Percentiles rank a stretch among this genome's conserved stretches.
These are phyloP conservation scores for Penicillium italicum DNA, from an alignment of 2,329 filamentous ascomycete genomes.

Conservation along the genomic window DNA sequence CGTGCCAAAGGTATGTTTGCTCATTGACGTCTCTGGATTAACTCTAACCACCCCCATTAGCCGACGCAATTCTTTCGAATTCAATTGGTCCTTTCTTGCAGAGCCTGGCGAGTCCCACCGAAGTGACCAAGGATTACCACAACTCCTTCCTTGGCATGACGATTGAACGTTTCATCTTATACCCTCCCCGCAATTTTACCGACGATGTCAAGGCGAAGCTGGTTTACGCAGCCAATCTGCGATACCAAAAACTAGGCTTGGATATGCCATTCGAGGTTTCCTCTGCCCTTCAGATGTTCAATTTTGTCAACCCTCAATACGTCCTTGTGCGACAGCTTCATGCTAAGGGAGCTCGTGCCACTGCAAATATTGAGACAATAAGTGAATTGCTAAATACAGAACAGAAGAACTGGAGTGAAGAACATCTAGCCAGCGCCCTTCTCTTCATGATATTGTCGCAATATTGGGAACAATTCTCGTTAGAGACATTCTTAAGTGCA, in stretches of 20 bases:
- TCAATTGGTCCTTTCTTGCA: slow-evolving; percentile 75
- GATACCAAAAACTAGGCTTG: slow-evolving; percentile 60
- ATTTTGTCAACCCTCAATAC: slow-evolving; percentile 41
- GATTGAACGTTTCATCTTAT: slow-evolving; percentile 80
- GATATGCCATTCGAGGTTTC: slow-evolving; percentile 44
- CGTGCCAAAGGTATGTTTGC: slow-evolving; percentile 73
- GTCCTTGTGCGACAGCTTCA: slow-evolving; percentile 64
- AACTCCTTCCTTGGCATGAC: slow-evolving; percentile 72
- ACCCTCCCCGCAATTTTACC: slow-evolving; percentile 81
- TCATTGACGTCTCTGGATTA: background rate
- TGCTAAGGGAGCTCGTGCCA: slow-evolving; percentile 69
- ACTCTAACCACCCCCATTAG: slow-evolving; percentile 46
- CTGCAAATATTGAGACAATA: slow-evolving; percentile 68
- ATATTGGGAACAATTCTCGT: slow-evolving; percentile 61
- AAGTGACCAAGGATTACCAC: slow-evolving; percentile 62
- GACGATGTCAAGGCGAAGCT: slow-evolving; percentile 67
- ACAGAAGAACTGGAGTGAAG: slow-evolving; percentile 66
- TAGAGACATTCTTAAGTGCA: slow-evolving; percentile 63
- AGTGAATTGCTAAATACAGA: slow-evolving; percentile 58
- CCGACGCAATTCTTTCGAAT: slow-evolving; percentile 82
- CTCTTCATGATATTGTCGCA: slow-evolving; percentile 64
- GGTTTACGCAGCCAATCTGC: slow-evolving; percentile 60
- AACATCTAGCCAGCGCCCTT: slow-evolving; percentile 77
- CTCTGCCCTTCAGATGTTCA: slow-evolving; percentile 46
- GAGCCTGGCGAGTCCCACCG: slow-evolving; percentile 64